Conservation (phyloP, 352 stramenopile genomes). For the Pythium guiyangense region DNA sequence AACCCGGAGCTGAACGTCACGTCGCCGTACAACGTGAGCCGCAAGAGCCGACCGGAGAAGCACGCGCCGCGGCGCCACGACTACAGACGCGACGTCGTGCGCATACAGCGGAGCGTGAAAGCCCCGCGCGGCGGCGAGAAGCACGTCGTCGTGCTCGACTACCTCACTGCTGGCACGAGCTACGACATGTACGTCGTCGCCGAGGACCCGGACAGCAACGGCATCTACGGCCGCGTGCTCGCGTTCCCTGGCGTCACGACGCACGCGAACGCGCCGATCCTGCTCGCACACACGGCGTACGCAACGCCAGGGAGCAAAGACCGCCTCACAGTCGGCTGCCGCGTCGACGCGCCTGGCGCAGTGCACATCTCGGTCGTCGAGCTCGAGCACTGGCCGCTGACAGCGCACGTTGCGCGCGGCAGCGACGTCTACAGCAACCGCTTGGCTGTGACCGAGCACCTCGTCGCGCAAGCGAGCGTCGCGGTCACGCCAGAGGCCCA, state of each 20-base stretch:
- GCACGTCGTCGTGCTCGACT: constrained; percentile 59
- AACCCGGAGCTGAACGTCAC: constrained; percentile 68
- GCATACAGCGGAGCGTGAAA: constrained; percentile 32
- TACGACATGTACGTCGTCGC: constrained; percentile 66
- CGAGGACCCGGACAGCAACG: constrained; percentile 43
- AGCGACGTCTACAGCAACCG: constrained; percentile 64
- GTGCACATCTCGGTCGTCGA: constrained; percentile 61
- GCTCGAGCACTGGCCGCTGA: constrained; percentile 27
- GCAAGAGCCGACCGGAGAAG: constrained; percentile 31
- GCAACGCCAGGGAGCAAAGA: constrained; percentile 46
- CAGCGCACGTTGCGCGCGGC: constrained; percentile 29
- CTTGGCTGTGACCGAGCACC: constrained; percentile 47
- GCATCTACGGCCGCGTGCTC: constrained; percentile 51
- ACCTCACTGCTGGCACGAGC: constrained; percentile 45
- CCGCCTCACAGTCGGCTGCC: constrained; percentile 57
- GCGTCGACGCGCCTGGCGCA: constrained; percentile 43
- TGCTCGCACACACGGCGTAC: constrained; percentile 59
- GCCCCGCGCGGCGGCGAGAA: constrained; percentile 18
- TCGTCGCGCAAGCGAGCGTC: constrained; percentile 38
- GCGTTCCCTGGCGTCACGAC: constrained; percentile 47
- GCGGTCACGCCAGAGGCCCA: constrained; percentile 19
- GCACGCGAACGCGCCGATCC: constrained; percentile 53
- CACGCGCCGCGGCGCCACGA: constrained; percentile 40
- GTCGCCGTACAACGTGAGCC: constrained; percentile 75
- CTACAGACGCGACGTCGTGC: constrained; percentile 61